Evolutionary conservation across 768 basidiomycete genomes (phyloP), one percentile per base, ranked within the genome.

Genomic region (Mycena vitilis): DNA sequence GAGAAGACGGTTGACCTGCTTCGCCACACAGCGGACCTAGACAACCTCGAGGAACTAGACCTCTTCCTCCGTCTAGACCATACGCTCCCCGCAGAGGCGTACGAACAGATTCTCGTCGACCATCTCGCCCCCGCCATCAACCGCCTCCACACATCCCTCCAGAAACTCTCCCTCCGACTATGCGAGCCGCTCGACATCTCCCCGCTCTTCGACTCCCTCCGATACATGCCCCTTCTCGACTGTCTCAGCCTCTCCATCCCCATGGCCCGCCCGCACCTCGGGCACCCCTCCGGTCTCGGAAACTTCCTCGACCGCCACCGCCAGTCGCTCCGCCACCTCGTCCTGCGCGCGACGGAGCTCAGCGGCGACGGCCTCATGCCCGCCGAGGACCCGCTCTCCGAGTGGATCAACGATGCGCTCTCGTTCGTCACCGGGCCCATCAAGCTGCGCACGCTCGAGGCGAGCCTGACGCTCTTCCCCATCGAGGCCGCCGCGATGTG

Each of bases 141-240:
- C 48, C 76, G 77, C 20, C 76, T 83, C 48, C 76, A 75, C 49
- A 63, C 75, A 9, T 79, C 80, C 13, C 78, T 85, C 54, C 79
- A 79, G 48, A 78, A 76, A 15, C 78, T 86, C 59, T 74, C 78
- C 37, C 78, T 86, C 51, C 80, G 82, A 61, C 75, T 82, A 5
- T 84, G 83, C 79, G 82, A 84, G 60, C 81, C 84, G 1, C 77
- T 83, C n/a, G 81, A 85, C 63, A 76, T 84, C 34, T 76, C 83
- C 0, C 83, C 82, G 3, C 75, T 85, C 58, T 83, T 86, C 68
- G 71, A 68, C 49, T 72, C 79, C 22, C 76, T 85, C 62, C 65
- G 72, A 9, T 65, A 69, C 59, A 69, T 85, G 10, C 77, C 81
- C 18, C 71, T 53, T 40, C 78, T 84, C 18, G 76, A 79, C 16